Conservation (phyloP, 768 basidiomycete genomes). For the Boletus speciosus region DNA sequence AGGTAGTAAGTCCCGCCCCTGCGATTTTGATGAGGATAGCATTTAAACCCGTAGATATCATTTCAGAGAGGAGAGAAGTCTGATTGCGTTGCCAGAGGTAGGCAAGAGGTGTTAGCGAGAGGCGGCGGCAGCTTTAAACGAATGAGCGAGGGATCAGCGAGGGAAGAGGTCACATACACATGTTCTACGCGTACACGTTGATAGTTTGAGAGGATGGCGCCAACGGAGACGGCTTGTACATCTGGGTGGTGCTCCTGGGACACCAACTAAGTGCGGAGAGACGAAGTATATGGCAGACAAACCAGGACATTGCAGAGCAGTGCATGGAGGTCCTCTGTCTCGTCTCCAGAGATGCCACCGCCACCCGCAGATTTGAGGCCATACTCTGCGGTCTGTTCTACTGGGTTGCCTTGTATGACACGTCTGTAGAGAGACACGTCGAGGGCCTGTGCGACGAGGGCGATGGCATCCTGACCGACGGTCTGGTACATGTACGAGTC, state of each 20-base stretch:
- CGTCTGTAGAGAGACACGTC: slow-evolving; percentile 82
- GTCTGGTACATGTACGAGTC: slow-evolving; percentile 99
- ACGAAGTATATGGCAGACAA: slow-evolving; percentile 8
- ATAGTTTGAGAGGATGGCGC: slow-evolving; percentile 96
- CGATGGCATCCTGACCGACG: slow-evolving; percentile 94
- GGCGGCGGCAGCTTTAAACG: slow-evolving; percentile 64
- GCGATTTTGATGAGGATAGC: slow-evolving; percentile 93
- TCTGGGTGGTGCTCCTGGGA: slow-evolving; percentile 71
- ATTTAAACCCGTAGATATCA: slow-evolving; percentile 76
- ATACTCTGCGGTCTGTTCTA: slow-evolving; percentile 84
- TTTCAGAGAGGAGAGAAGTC: slow-evolving; percentile 76
- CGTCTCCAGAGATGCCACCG: slow-evolving; percentile 72
- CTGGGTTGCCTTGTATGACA: slow-evolving; percentile 75
- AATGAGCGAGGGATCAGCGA: not conserved
- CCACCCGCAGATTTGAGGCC: slow-evolving; percentile 55
- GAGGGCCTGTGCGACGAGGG: slow-evolving; percentile 79
- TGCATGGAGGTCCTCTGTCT: slow-evolving; percentile 89
- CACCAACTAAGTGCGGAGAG: slow-evolving; percentile 1
- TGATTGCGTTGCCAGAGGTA: slow-evolving; percentile 97
- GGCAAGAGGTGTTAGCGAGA: slow-evolving; percentile 73
- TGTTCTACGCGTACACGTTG: slow-evolving; percentile 97
- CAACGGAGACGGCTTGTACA: slow-evolving; percentile 83
- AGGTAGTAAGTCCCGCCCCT: slow-evolving; percentile 78
- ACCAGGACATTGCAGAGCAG: slow-evolving; percentile 80
- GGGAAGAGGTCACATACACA: slow-evolving; percentile 55